Evolutionary conservation across 306 rosid species (phyloP), one percentile per base, ranked within the genome.

Genomic region (Cicer chorassanicum): DNA sequence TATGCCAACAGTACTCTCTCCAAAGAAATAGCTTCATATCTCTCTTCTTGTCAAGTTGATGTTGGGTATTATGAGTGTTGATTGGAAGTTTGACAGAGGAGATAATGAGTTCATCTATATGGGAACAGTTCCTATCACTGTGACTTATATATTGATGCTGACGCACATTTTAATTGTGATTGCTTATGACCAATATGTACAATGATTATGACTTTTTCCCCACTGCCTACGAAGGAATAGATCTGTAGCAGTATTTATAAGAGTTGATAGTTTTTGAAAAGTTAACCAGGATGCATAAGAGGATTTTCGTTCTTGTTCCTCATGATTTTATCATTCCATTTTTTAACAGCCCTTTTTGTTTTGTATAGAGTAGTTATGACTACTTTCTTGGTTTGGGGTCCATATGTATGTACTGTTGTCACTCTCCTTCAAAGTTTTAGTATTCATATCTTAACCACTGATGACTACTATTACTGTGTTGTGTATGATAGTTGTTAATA

Each of bases 1-100:
- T 51, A 51, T 39, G 43, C 45, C 6, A 66, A 42, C 15, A 76
- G 15, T 41, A 77, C 24, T 18, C 50, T 43, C 59, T 65, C 7
- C 15, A 21, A 57, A 1, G 9, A 57, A 57, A 24, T 57, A 39
- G 7, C 21, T 54, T 54, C 61, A 54, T 5, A 18, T 18, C 13
- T 18, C 12, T 15, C 15, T 9, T 57, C 40, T 57, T 57, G 6
- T 57, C 64, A 24, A 57, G 6, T 57, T 57, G 8, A 24, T 57
- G 6, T 21, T 10, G 64, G 8, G 14, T 57, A 24, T 6, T 8
- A n/a, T 57, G 64, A 57, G 40, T 57, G 8, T 9, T 24, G 39
- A 24, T 56, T 24, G 63, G 61, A 14, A 4, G 10, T 56, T 24
- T 57, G 40, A 57, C 40, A 11, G 62, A 9, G 40, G 36, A 29